Percentiles rank a stretch among this genome's conserved stretches.
phyloP scores from a whole-genome alignment of 2,329 filamentous ascomycete genomes.

The Cytospora schulzeri region DNA sequence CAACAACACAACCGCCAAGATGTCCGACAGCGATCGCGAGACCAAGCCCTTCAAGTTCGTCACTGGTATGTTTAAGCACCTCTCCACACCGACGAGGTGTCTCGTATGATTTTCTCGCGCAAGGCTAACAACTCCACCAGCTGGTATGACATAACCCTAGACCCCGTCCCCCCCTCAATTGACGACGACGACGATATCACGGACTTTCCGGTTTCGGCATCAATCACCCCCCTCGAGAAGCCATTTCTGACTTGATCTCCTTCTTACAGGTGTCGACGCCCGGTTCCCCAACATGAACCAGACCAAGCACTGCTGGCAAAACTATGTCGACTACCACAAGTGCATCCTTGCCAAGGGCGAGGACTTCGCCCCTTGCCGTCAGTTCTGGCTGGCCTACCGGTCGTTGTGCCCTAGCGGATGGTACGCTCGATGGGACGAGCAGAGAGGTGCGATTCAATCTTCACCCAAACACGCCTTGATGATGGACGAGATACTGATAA shows the following conservation, averaged over 20 bases:
- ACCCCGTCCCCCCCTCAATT: constrained; percentile 1
- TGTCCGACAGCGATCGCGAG: constrained; percentile 85
- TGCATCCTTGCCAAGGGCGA: constrained; percentile 98
- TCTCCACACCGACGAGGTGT: constrained; percentile 23
- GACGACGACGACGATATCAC: constrained; percentile 10
- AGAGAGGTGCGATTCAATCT: constrained; percentile 66
- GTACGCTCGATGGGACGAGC: constrained; percentile 94
- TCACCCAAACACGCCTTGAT: constrained; percentile 29
- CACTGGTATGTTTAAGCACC: constrained; percentile 72
- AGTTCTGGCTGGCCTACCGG: constrained; percentile 97
- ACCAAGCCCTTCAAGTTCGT: constrained; percentile 99
- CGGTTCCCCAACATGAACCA: constrained; percentile 99
- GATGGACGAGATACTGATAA: constrained; percentile 39
- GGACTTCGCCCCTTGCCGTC: constrained; percentile 91
- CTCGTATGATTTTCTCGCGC: constrained; percentile 33
- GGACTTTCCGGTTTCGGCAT: constrained; percentile 6
- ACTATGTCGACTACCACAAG: constrained; percentile 99
- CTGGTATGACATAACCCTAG: constrained; percentile 31
- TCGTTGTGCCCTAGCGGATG: constrained; percentile 96
- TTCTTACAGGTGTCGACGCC: constrained; percentile 85
- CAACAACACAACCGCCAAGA: constrained; percentile 59
- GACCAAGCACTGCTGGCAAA: constrained; percentile 99
- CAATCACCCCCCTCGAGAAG: constrained; percentile 37
- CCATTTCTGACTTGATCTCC: constrained; percentile 29
- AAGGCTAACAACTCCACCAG: constrained; percentile 33